Evolutionary conservation across 73 alveolate species (phyloP).

Genomic region (Uronychia setigera): DNA sequence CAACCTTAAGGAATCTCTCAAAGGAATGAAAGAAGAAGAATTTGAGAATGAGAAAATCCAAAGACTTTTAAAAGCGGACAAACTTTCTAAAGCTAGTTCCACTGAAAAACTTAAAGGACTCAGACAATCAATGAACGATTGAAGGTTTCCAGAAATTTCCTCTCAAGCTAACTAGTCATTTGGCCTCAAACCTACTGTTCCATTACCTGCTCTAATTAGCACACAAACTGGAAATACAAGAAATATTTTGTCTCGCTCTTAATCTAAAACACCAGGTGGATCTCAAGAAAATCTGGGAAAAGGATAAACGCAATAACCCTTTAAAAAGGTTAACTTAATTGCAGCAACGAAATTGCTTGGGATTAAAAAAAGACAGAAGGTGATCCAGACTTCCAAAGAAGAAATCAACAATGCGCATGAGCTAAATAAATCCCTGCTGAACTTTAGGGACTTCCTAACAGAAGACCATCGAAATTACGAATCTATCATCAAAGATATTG

Average conservation of each 20-base stretch:
- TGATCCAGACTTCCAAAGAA: background rate
- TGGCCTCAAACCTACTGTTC: background rate
- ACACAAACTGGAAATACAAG: background rate
- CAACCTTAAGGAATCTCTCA: no score
- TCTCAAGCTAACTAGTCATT: background rate
- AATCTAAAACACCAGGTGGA: background rate
- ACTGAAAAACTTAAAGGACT: background rate
- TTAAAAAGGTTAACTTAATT: background rate
- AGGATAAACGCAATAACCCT: background rate
- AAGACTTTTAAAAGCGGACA: background rate
- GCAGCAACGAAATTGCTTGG: background rate
- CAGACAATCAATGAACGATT: background rate
- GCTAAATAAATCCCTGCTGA: background rate
- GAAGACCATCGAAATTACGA: background rate
- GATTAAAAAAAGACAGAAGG: background rate
- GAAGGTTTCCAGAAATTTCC: background rate
- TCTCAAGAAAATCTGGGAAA: background rate
- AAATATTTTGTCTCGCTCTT: background rate
- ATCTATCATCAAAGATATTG: background rate
- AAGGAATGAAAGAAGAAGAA: background rate
- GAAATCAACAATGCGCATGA: background rate
- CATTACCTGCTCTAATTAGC: background rate
- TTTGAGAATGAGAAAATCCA: background rate
- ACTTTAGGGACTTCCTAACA: background rate
- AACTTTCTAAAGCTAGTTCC: background rate